phyloP scores from a whole-genome alignment of 1,284 basidiomycete species.

The Ganoderma lingzhi region DNA sequence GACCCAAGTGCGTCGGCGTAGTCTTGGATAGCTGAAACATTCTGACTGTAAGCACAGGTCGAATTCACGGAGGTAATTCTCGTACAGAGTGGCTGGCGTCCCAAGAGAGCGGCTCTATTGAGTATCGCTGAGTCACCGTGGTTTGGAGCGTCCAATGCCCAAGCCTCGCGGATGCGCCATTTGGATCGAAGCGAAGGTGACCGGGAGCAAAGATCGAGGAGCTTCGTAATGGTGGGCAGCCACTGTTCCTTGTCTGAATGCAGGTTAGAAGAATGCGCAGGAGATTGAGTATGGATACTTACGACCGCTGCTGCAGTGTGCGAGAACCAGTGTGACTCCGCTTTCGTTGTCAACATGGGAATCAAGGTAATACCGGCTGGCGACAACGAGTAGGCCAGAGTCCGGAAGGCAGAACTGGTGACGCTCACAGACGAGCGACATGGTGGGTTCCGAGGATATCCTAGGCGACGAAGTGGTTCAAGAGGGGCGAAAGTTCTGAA shows the following conservation, averaged over 20 bases:
- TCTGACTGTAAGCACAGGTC: no score
- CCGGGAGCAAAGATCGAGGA: slow-evolving; percentile 45
- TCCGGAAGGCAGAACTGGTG: neutral
- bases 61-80: neutral
- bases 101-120: neutral
- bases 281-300: slow-evolving; percentile 27
- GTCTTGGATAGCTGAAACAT: slow-evolving; percentile 7
- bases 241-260: slow-evolving; percentile 60
- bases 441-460: neutral
- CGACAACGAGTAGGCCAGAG: neutral
- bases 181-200: slow-evolving; percentile 25
- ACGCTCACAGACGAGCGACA: neutral
- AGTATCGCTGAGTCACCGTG: slow-evolving; percentile 19
- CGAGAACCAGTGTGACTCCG: slow-evolving; percentile 25
- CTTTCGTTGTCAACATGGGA: neutral
- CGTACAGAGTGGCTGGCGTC: slow-evolving; percentile 8
- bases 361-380: neutral
- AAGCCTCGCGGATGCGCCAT: slow-evolving; percentile 53
- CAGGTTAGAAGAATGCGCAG: no score
- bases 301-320: slow-evolving; percentile 45
- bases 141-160: slow-evolving; percentile 54
- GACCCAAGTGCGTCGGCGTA: slow-evolving; percentile 9
- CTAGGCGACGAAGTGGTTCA: no score
- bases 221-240: slow-evolving; percentile 50
- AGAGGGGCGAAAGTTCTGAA: no score